phyloP scores from a whole-genome alignment of 805 yeast genomes.

The Kluyveromyces starmeri region DNA sequence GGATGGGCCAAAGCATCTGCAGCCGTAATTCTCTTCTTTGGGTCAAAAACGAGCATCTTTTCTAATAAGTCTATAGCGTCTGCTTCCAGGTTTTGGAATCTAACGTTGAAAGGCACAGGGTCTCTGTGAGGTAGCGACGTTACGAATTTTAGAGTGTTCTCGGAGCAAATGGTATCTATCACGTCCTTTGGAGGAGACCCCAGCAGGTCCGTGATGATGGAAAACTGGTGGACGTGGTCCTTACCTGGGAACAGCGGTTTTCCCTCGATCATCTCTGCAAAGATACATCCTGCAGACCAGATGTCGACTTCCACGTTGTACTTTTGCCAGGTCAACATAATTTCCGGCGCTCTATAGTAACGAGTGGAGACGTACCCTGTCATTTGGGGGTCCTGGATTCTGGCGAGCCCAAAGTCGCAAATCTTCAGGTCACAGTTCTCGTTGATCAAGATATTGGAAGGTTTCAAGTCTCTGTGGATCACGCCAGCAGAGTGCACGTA shows the following conservation, averaged over 20 bases:
- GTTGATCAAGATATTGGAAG: constrained; percentile 73
- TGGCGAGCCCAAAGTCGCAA: constrained; percentile 90
- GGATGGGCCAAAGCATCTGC: constrained; percentile 85
- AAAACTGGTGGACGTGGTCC: constrained; percentile 96
- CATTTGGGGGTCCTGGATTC: constrained; percentile 98
- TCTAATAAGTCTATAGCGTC: constrained; percentile 83
- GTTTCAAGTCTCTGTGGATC: constrained; percentile 82
- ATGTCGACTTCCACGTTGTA: constrained; percentile 95
- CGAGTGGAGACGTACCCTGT: constrained; percentile 96
- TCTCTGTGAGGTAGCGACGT: constrained; percentile 88
- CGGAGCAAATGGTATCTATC: constrained; percentile 90
- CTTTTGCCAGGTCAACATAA: constrained; percentile 98
- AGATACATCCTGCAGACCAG: constrained; percentile 97
- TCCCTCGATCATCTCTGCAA: constrained; percentile 96
- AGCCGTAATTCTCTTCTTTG: constrained; percentile 88
- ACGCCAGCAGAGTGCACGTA: constrained; percentile 91
- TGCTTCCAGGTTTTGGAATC: constrained; percentile 72
- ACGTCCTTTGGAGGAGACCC: constrained; percentile 97
- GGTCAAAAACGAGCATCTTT: constrained; percentile 90
- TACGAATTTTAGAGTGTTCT: constrained; percentile 89
- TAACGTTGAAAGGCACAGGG: constrained; percentile 77
- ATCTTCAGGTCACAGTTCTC: constrained; percentile 88
- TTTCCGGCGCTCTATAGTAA: constrained; percentile 96
- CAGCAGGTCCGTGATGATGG: constrained; percentile 88
- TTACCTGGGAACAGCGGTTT: constrained; percentile 96